Conservation (phyloP, 768 basidiomycete species). For the Podaxis rugospora region DNA sequence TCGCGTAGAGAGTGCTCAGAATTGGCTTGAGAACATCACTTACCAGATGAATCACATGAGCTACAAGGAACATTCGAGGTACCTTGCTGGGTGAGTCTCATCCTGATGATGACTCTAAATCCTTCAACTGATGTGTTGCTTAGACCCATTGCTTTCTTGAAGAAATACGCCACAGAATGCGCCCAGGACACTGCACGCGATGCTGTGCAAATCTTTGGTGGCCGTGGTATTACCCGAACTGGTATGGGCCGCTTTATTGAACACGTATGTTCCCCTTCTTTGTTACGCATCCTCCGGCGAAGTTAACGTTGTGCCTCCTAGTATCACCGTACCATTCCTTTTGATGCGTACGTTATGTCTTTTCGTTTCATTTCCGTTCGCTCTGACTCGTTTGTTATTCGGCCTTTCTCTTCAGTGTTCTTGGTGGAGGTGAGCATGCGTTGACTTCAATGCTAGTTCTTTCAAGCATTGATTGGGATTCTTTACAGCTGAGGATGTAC, state of each 20-base stretch:
- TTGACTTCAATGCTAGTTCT: neutral
- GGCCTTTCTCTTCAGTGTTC: neutral
- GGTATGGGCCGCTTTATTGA: constrained; percentile 31
- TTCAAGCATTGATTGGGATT: neutral
- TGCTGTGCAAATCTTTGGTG: constrained; percentile 77
- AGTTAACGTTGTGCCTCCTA: constrained; percentile 11
- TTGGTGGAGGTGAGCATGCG: constrained; percentile 3
- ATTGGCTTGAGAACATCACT: constrained; percentile 85
- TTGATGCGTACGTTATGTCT: constrained; percentile 43
- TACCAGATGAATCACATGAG: constrained; percentile 87
- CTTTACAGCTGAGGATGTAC: constrained; percentile 52
- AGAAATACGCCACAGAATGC: constrained; percentile 70
- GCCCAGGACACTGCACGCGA: constrained; percentile 81
- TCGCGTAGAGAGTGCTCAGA: constrained; percentile 73
- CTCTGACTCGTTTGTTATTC: constrained; percentile 9
- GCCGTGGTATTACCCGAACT: constrained; percentile 75
- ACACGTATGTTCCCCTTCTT: constrained; percentile 1
- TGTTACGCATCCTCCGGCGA: neutral
- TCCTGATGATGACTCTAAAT: neutral
- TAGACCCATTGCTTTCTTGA: constrained; percentile 75
- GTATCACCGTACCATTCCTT: constrained; percentile 47
- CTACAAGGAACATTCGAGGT: constrained; percentile 68
- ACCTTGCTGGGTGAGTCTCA: constrained; percentile 62
- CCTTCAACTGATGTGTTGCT: neutral
- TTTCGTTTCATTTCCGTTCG: neutral